phyloP scores from a whole-genome alignment of 805 yeast genomes.

The Wickerhamiella cacticola region DNA sequence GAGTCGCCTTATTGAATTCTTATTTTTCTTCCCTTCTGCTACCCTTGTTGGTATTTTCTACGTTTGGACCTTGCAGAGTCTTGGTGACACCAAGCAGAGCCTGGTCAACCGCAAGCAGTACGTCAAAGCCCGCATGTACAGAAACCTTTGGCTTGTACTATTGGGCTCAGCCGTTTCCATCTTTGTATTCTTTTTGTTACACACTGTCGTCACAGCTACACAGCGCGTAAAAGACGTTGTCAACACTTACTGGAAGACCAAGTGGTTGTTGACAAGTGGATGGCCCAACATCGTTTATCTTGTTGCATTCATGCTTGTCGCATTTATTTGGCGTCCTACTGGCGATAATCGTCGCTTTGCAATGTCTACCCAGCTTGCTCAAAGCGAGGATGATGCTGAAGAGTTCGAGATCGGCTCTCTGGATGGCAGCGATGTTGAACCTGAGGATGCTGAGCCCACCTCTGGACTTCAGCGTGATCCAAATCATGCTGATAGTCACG shows the following conservation, averaged over 20 bases:
- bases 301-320: constrained; percentile 66
- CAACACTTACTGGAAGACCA: constrained; percentile 82
- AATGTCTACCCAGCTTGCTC: constrained; percentile 75
- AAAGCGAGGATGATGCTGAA: constrained; percentile 59
- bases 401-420: constrained; percentile 53
- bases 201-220: constrained; percentile 58
- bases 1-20: constrained; percentile 38
- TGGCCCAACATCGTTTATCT: constrained; percentile 91
- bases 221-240: constrained; percentile 65
- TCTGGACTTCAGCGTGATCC: constrained; percentile 1
- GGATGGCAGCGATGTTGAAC: constrained; percentile 32
- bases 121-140: constrained; percentile 81
- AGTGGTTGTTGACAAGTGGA: constrained; percentile 80
- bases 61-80: constrained; percentile 56
- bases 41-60: constrained; percentile 62
- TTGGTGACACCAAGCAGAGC: constrained; percentile 60
- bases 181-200: constrained; percentile 55
- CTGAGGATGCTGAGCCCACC: constrained; percentile 11
- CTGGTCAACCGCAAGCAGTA: constrained; percentile 79
- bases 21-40: constrained; percentile 60
- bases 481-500: background rate
- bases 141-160: constrained; percentile 59
- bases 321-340: constrained; percentile 96
- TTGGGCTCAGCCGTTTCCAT: constrained; percentile 59
- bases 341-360: constrained; percentile 91